Conservation (phyloP, 1,284 basidiomycete genomes). For the Rhodotorula glutinis region DNA sequence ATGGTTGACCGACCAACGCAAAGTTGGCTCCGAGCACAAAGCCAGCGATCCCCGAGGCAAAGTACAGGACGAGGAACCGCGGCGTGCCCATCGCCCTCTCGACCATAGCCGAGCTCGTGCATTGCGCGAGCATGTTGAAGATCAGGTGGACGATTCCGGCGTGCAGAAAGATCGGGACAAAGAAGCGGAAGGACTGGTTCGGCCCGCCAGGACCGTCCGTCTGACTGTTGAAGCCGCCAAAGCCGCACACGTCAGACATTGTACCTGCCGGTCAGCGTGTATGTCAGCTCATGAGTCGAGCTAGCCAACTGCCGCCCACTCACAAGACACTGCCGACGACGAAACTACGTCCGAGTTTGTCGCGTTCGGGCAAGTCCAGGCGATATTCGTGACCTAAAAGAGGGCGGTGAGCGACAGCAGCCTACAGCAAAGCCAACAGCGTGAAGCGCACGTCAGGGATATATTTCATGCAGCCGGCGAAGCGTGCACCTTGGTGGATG, state of each 20-base stretch:
- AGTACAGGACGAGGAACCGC: conserved; percentile 41
- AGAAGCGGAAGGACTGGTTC: conserved; percentile 79
- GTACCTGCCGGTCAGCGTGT: conserved; percentile 61
- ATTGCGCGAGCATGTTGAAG: conserved; percentile 84
- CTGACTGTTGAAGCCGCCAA: conserved; percentile 68
- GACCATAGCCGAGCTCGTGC: conserved; percentile 73
- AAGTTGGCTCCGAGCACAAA: conserved; percentile 75
- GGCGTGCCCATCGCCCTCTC: conserved; percentile 67
- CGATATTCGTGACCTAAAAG: conserved; percentile 43
- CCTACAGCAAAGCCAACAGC: not conserved
- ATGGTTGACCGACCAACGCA: conserved; percentile 79
- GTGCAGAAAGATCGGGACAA: conserved; percentile 66
- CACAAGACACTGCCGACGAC: conserved; percentile 1
- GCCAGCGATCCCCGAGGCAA: conserved; percentile 47
- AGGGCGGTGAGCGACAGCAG: conserved; percentile 36
- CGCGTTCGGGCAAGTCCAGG: conserved; percentile 23
- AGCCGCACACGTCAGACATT: conserved; percentile 79
- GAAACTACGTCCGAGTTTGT: not conserved
- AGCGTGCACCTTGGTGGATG: conserved; percentile 82
- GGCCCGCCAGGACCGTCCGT: conserved; percentile 55
- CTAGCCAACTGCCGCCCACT: not conserved
- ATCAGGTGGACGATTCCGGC: conserved; percentile 84
- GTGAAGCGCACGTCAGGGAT: conserved; percentile 43
- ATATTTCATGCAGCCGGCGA: conserved; percentile 80
- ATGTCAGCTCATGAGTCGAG: not conserved